phyloP scores from a whole-genome alignment of 1,139 yeast genomes.

The Debaryomyces subglobosus region DNA sequence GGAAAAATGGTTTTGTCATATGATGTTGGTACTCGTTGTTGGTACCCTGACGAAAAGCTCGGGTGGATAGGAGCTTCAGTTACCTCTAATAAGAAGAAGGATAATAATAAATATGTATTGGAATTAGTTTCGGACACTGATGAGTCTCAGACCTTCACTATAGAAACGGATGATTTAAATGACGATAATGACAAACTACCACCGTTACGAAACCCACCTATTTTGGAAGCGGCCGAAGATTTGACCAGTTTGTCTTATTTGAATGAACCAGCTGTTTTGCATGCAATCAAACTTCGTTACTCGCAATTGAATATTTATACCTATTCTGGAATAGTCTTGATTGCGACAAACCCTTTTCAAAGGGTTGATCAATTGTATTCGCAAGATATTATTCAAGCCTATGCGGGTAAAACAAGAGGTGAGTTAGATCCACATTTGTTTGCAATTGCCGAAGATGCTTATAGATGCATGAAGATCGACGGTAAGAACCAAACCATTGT shows the following conservation, averaged over 20 bases:
- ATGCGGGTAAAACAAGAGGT: constrained; percentile 90
- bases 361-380: constrained; percentile 89
- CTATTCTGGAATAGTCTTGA: constrained; percentile 94
- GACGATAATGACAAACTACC: constrained; percentile 66
- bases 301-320: constrained; percentile 90
- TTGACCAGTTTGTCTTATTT: constrained; percentile 87
- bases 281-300: constrained; percentile 89
- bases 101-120: constrained; percentile 56
- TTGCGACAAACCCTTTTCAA: constrained; percentile 96
- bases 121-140: constrained; percentile 67
- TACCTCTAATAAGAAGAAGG: constrained; percentile 51
- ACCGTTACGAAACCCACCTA: constrained; percentile 89
- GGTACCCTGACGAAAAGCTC: constrained; percentile 86
- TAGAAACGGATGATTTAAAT: constrained; percentile 52
- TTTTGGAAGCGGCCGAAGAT: constrained; percentile 92
- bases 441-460: constrained; percentile 99
- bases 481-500: constrained; percentile 90
- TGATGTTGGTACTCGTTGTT: constrained; percentile 62
- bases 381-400: constrained; percentile 89
- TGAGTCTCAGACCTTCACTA: constrained; percentile 47
- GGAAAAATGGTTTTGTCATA: constrained; percentile 29
- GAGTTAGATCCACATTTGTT: constrained; percentile 96
- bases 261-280: constrained; percentile 95
- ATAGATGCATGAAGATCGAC: constrained; percentile 88
- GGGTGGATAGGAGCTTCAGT: constrained; percentile 96